phyloP scores from a whole-genome alignment of 1,284 basidiomycete species.

The Agroathelia rolfsii region DNA sequence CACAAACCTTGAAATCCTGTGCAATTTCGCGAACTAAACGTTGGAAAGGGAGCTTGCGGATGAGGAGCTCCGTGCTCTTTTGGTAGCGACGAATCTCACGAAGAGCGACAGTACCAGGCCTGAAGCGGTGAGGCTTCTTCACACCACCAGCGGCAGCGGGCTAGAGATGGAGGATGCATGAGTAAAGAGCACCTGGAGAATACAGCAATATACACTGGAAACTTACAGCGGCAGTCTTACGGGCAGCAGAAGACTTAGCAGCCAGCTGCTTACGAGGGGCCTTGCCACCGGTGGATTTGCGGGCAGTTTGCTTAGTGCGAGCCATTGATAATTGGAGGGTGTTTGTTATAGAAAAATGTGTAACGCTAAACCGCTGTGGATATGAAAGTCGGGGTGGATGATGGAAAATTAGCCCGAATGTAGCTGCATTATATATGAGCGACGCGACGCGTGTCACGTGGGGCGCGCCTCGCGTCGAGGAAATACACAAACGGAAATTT shows the following conservation, averaged over 20 bases:
- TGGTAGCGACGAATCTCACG: slow-evolving; percentile 83
- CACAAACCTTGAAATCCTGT: slow-evolving; percentile 62
- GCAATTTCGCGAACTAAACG: slow-evolving; percentile 67
- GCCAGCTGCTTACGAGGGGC: slow-evolving; percentile 64
- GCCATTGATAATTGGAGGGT: slow-evolving; percentile 23
- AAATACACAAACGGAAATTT: slow-evolving; percentile 21
- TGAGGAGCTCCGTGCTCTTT: slow-evolving; percentile 72
- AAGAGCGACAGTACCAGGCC: slow-evolving; percentile 66
- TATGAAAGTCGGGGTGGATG: too few species aligned
- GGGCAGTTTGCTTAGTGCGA: slow-evolving; percentile 63
- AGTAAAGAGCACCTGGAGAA: too few species aligned
- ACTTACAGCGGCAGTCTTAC: slow-evolving; percentile 29
- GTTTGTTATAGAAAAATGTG: not conserved
- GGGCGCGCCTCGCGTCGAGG: slow-evolving; percentile 19
- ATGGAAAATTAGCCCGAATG: too few species aligned
- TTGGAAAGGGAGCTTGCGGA: slow-evolving; percentile 74
- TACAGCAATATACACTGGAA: slow-evolving; percentile 27
- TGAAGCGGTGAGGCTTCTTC: slow-evolving; percentile 69
- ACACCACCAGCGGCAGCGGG: slow-evolving; percentile 58
- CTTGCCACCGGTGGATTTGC: slow-evolving; percentile 57
- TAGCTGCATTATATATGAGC: too few species aligned
- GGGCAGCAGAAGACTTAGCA: slow-evolving; percentile 50
- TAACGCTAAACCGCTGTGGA: too few species aligned
- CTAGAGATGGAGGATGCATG: slow-evolving; percentile 19
- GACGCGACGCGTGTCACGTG: slow-evolving; percentile 34